Evolutionary conservation across 306 rosid genomes (phyloP).

Genomic region (Cucumis sativus): DNA sequence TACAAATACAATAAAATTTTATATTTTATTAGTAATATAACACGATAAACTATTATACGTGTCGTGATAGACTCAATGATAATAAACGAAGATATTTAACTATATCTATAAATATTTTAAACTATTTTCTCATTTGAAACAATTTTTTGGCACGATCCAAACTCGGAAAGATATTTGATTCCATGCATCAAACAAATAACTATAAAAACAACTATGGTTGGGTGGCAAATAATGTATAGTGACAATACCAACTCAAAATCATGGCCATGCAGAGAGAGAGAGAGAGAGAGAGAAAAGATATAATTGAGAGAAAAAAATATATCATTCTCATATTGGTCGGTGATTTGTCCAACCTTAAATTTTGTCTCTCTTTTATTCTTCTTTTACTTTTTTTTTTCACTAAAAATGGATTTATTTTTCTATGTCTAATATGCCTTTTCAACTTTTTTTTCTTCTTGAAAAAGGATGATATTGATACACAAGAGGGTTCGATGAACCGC

Average conservation of each 20-base stretch:
- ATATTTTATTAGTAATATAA: too few species aligned
- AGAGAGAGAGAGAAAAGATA: not conserved
- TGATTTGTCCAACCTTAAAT: conserved; percentile 6
- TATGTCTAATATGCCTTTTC: not conserved
- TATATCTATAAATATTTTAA: too few species aligned
- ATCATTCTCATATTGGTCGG: conserved; percentile 1
- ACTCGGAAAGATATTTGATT: not conserved
- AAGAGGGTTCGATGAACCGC: conserved; percentile 29
- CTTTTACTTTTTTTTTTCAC: not conserved
- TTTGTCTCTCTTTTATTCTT: not conserved
- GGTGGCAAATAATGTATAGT: not conserved
- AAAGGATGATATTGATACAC: not conserved
- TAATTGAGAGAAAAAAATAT: not conserved
- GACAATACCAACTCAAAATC: not conserved
- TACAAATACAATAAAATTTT: too few species aligned
- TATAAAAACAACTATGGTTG: not conserved
- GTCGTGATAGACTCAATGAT: too few species aligned
- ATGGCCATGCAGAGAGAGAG: not conserved
- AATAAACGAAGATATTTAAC: too few species aligned
- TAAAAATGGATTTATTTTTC: not conserved
- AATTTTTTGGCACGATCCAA: too few species aligned
- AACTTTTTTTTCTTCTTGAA: not conserved
- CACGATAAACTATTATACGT: too few species aligned
- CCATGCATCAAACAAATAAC: not conserved
- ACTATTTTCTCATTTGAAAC: too few species aligned